Conservation (phyloP, 1,284 basidiomycete genomes). For the Leccinum laetum region DNA sequence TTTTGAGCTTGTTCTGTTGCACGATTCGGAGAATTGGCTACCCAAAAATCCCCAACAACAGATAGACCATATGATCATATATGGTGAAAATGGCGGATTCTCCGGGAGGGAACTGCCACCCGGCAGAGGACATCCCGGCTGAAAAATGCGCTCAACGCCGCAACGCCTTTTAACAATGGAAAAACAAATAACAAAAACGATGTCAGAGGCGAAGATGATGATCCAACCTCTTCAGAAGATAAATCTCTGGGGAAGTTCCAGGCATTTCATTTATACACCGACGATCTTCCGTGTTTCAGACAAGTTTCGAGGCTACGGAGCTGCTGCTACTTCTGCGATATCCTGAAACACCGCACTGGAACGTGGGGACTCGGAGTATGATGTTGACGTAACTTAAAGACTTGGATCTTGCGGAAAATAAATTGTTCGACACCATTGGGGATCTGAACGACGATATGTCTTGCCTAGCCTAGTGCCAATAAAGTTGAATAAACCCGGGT, state of each 20-base stretch:
- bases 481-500: not conserved
- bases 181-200: not conserved
- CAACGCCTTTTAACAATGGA: not conserved
- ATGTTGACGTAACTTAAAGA: not conserved
- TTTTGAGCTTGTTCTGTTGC: not conserved
- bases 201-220: not conserved
- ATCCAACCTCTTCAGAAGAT: not conserved
- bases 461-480: not conserved
- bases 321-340: not conserved
- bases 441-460: not conserved
- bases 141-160: not conserved
- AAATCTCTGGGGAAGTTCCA: not conserved
- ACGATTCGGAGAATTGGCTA: not conserved
- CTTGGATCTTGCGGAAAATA: not conserved
- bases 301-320: not conserved
- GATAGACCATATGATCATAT: not conserved
- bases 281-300: not conserved
- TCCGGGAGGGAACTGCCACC: not conserved
- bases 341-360: not conserved
- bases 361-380: not conserved
- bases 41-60: conserved; percentile 18
- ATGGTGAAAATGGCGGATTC: not conserved
- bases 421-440: not conserved
- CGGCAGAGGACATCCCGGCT: not conserved
- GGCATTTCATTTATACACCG: not conserved